Percentiles rank a stretch among this genome's conserved stretches.
Evolutionary conservation across 176 grass and related monocot genomes (phyloP).

Genomic region (Eremochloa ophiuroides): DNA sequence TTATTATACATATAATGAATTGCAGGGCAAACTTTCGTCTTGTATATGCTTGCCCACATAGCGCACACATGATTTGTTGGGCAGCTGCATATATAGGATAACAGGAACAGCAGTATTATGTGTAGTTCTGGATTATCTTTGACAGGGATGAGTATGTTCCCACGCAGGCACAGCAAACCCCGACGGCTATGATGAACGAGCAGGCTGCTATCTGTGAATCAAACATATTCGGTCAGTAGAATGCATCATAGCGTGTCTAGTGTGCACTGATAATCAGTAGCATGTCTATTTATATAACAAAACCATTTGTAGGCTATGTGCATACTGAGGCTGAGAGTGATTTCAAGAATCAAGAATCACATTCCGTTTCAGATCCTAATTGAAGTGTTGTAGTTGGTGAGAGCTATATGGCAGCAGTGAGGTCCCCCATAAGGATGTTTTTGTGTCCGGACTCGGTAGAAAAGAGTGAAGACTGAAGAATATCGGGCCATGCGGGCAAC

Average conservation of each 20-base stretch:
- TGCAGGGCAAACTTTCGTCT: neutral
- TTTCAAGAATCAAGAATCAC: too few relatives aligned
- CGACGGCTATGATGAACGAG: constrained; percentile 47
- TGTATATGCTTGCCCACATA: neutral
- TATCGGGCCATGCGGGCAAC: too few relatives aligned
- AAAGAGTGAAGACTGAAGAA: too few relatives aligned
- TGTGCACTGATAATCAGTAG: neutral
- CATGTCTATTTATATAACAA: neutral
- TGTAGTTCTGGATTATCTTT: constrained; percentile 52
- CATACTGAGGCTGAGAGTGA: too few relatives aligned
- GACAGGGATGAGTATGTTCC: constrained; percentile 55
- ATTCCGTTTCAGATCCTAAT: too few relatives aligned
- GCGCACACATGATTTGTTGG: neutral
- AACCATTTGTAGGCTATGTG: neutral
- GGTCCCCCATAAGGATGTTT: too few relatives aligned
- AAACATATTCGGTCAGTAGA: neutral
- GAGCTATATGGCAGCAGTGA: too few relatives aligned
- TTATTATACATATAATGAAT: neutral
- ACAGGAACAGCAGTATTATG: neutral
- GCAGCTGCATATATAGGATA: neutral
- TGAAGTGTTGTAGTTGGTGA: too few relatives aligned
- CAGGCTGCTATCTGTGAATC: constrained; percentile 32
- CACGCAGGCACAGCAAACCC: constrained; percentile 38
- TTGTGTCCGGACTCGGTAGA: too few relatives aligned
- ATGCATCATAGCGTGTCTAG: neutral